Evolutionary conservation across 1,284 basidiomycete species (phyloP).

Genomic region (Neolentinus lepideus): DNA sequence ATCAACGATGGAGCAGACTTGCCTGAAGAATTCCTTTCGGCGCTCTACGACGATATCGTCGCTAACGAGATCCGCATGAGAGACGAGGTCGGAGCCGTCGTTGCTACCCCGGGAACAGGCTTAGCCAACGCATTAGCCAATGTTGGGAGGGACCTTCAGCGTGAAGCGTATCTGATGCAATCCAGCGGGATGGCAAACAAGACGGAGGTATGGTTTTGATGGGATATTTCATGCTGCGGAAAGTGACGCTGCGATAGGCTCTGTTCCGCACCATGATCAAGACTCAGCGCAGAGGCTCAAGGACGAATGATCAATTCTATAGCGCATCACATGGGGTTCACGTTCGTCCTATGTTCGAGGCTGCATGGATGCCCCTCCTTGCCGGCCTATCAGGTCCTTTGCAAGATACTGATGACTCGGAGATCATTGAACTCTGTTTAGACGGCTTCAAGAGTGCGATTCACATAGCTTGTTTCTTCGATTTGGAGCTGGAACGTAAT

Average conservation of each 20-base stretch:
- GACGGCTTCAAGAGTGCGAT: slow-evolving; percentile 94
- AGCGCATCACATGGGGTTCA: slow-evolving; percentile 93
- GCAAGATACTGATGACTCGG: slow-evolving; percentile 89
- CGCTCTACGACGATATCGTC: slow-evolving; percentile 86
- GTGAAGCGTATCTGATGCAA: slow-evolving; percentile 90
- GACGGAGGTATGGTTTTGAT: slow-evolving; percentile 65
- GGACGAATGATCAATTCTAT: slow-evolving; percentile 80
- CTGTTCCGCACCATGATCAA: slow-evolving; percentile 87
- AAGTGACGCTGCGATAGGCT: slow-evolving; percentile 40
- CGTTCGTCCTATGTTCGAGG: slow-evolving; percentile 96
- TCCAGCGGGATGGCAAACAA: slow-evolving; percentile 94
- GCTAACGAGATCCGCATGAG: slow-evolving; percentile 96
- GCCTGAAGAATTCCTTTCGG: slow-evolving; percentile 74
- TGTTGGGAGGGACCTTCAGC: slow-evolving; percentile 88
- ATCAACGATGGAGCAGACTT: slow-evolving; percentile 89
- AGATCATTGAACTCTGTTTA: slow-evolving; percentile 86
- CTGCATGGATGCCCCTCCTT: slow-evolving; percentile 95
- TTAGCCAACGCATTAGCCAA: slow-evolving; percentile 77
- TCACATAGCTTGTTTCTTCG: slow-evolving; percentile 90
- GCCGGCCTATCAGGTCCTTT: slow-evolving; percentile 89
- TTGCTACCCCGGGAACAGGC: slow-evolving; percentile 55
- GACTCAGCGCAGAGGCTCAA: slow-evolving; percentile 74
- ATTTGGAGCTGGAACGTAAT: slow-evolving; percentile 91
- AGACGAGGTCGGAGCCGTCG: slow-evolving; percentile 76
- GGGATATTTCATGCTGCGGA: not conserved